phyloP scores from a whole-genome alignment of 2,329 filamentous ascomycete species.

The Sporothrix brunneoviolacea region DNA sequence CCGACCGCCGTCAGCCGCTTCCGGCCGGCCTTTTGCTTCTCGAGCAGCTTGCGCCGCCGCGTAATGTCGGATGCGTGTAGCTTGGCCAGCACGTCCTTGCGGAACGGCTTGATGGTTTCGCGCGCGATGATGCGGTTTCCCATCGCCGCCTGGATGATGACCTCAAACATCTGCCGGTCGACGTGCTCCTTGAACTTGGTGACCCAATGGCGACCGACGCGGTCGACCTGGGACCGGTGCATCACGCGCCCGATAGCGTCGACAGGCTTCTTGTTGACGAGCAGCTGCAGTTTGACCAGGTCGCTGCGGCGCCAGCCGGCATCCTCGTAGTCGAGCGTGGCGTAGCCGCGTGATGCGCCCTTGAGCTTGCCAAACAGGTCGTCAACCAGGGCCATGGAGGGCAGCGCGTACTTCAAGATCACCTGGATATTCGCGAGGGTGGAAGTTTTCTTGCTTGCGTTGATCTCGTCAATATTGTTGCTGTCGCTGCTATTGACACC shows the following conservation, averaged over 20 bases:
- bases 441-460: too few species aligned
- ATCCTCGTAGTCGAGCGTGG: slow-evolving; percentile 94
- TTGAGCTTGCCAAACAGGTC: slow-evolving; percentile 98
- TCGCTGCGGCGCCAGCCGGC: slow-evolving; percentile 75
- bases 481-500: neutral
- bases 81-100: slow-evolving; percentile 91
- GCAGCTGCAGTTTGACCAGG: slow-evolving; percentile 81
- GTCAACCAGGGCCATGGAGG: slow-evolving; percentile 83
- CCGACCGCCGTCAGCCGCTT: slow-evolving; percentile 80
- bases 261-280: slow-evolving; percentile 89
- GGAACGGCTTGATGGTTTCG: slow-evolving; percentile 92
- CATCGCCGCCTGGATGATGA: slow-evolving; percentile 80
- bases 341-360: slow-evolving; percentile 79
- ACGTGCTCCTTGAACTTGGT: slow-evolving; percentile 96
- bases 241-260: slow-evolving; percentile 91
- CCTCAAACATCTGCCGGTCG: slow-evolving; percentile 87
- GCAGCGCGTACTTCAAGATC: slow-evolving; percentile 87
- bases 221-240: slow-evolving; percentile 72
- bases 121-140: slow-evolving; percentile 78
- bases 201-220: slow-evolving; percentile 81
- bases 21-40: slow-evolving; percentile 93
- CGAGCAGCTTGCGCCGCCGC: slow-evolving; percentile 75
- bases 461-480: neutral
- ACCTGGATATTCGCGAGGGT: slow-evolving; percentile 80
- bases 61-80: slow-evolving; percentile 85